Evolutionary conservation across 192 early-diverging fungal genomes (phyloP).

Genomic region (Coemansia sp.): DNA sequence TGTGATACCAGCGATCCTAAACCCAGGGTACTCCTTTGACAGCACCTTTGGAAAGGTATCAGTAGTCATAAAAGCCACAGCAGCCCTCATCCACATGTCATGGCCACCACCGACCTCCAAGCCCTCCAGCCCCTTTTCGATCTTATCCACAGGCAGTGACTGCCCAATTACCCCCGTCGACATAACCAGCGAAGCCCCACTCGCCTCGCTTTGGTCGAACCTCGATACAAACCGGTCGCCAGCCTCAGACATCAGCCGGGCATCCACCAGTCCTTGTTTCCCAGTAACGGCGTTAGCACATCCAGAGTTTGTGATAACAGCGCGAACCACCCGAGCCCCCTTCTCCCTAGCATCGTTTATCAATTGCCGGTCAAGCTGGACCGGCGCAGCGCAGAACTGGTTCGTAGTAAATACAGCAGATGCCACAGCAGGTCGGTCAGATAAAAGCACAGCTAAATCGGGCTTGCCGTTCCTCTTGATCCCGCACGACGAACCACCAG

Average conservation of each 20-base stretch:
- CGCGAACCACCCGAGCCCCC: slow-evolving; percentile 46
- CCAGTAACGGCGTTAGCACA: slow-evolving; percentile 98
- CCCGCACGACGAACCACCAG: slow-evolving; percentile 69
- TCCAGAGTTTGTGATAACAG: slow-evolving; percentile 80
- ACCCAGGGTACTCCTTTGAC: slow-evolving; percentile 44
- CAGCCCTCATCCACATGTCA: slow-evolving; percentile 75
- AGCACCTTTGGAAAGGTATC: slow-evolving; percentile 95
- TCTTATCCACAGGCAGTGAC: slow-evolving; percentile 78
- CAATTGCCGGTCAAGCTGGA: slow-evolving; percentile 66
- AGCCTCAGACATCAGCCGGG: slow-evolving; percentile 62
- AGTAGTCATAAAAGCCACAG: slow-evolving; percentile 93
- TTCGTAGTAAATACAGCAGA: slow-evolving; percentile 94
- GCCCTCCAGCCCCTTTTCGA: slow-evolving; percentile 61
- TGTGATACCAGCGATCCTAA: slow-evolving; percentile 87
- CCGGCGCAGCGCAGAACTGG: slow-evolving; percentile 88
- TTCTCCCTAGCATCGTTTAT: slow-evolving; percentile 54
- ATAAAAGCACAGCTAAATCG: slow-evolving; percentile 81
- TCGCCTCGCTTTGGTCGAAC: slow-evolving; percentile 1
- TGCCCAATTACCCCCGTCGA: slow-evolving; percentile 98
- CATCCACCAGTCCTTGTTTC: slow-evolving; percentile 74
- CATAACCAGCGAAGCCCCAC: slow-evolving; percentile 68
- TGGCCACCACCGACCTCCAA: slow-evolving; percentile 57
- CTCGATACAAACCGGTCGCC: slow-evolving; percentile 57
- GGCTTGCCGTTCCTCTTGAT: slow-evolving; percentile 78
- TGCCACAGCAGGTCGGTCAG: slow-evolving; percentile 67